Evolutionary conservation across 352 stramenopile genomes (phyloP).

Genomic region (Phytophthora sansomeana): DNA sequence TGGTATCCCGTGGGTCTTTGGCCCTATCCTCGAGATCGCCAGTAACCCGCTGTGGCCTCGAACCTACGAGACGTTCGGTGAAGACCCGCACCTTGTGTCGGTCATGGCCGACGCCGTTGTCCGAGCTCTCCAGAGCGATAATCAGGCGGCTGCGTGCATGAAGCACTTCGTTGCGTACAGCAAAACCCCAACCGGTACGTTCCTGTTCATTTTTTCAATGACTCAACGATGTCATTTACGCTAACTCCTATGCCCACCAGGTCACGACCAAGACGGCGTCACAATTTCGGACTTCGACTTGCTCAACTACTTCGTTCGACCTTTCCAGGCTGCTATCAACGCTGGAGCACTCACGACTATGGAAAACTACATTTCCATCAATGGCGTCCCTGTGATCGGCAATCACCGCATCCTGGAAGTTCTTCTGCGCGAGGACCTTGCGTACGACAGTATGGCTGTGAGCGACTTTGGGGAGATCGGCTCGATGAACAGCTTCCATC

Average conservation of each 20-base stretch:
- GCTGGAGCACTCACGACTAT: slow-evolving; percentile 86
- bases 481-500: slow-evolving; percentile 69
- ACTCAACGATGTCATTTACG: too few relatives aligned
- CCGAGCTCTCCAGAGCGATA: slow-evolving; percentile 73
- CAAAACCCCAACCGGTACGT: slow-evolving; percentile 66
- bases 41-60: slow-evolving; percentile 85
- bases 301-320: slow-evolving; percentile 79
- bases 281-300: slow-evolving; percentile 70
- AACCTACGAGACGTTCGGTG: slow-evolving; percentile 94
- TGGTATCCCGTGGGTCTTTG: slow-evolving; percentile 90
- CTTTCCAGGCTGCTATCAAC: slow-evolving; percentile 75
- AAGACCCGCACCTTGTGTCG: slow-evolving; percentile 83
- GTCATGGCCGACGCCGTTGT: slow-evolving; percentile 75
- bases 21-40: slow-evolving; percentile 77
- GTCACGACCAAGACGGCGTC: slow-evolving; percentile 81
- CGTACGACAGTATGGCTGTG: slow-evolving; percentile 87
- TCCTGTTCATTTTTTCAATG: too few relatives aligned
- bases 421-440: slow-evolving; percentile 80
- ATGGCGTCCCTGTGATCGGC: slow-evolving; percentile 85
- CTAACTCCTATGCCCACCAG: too few relatives aligned
- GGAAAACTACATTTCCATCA: slow-evolving; percentile 93
- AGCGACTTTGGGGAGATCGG: slow-evolving; percentile 92
- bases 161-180: slow-evolving; percentile 89
- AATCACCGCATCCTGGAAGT: slow-evolving; percentile 75
- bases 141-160: slow-evolving; percentile 75